phyloP scores from a whole-genome alignment of 75 land plant species.

The Selaginella tamariscina region DNA sequence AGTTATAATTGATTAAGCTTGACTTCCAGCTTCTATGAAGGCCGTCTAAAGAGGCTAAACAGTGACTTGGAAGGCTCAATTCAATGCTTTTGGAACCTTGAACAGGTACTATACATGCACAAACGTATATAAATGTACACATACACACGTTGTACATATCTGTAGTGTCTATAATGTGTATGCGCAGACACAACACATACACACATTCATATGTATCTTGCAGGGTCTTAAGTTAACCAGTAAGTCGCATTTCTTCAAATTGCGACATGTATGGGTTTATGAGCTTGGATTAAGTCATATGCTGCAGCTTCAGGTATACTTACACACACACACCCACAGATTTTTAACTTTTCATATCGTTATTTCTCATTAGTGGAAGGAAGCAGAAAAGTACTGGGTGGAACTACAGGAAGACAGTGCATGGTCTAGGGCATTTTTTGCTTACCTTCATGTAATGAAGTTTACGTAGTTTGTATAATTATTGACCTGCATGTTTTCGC shows the following conservation, averaged over 20 bases:
- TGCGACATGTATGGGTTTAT: constrained; percentile 38
- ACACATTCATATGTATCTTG: neutral
- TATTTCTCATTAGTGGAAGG: constrained; percentile 20
- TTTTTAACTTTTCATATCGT: no score
- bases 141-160: no score
- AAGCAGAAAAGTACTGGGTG: constrained; percentile 32
- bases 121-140: no score
- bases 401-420: constrained; percentile 34
- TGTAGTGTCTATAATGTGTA: no score
- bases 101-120: no score
- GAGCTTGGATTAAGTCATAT: constrained; percentile 35
- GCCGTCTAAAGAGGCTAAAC: constrained; percentile 32
- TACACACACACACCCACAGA: no score
- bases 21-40: constrained; percentile 28
- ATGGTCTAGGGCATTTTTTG: constrained; percentile 37
- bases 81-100: constrained; percentile 24
- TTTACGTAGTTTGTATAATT: neutral
- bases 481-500: neutral
- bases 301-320: constrained; percentile 30
- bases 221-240: constrained; percentile 25
- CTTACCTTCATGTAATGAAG: constrained; percentile 28
- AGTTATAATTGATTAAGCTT: neutral
- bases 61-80: constrained; percentile 28
- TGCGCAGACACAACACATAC: no score
- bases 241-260: constrained; percentile 31